Percentiles rank a stretch among this genome's conserved stretches.
phyloP scores from a whole-genome alignment of 2,329 filamentous ascomycete genomes.

The Aspergillus ustus region DNA sequence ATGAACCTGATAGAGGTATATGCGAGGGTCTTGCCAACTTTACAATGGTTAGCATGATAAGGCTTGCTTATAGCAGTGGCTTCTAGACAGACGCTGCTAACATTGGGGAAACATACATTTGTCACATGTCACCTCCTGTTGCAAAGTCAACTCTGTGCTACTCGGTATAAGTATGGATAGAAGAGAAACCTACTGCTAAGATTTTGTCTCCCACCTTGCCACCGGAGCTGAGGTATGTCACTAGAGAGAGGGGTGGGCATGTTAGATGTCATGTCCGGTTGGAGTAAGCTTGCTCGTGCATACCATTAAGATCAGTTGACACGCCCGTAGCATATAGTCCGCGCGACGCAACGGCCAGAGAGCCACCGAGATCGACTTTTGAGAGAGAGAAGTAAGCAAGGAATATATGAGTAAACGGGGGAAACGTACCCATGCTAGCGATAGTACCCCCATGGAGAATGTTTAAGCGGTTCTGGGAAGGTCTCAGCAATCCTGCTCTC shows the following conservation, averaged over 20 bases:
- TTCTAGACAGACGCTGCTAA: not conserved
- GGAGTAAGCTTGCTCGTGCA: slow-evolving; percentile 7
- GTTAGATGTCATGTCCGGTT: not conserved
- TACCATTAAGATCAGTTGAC: slow-evolving; percentile 67
- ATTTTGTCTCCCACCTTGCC: slow-evolving; percentile 66
- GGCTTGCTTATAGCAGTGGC: not conserved
- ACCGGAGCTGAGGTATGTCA: slow-evolving; percentile 68
- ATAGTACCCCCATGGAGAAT: slow-evolving; percentile 72
- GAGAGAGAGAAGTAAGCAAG: not conserved
- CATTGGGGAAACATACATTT: slow-evolving; percentile 56
- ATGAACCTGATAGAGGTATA: slow-evolving; percentile 66
- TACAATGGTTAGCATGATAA: slow-evolving; percentile 11
- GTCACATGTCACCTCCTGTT: slow-evolving; percentile 64
- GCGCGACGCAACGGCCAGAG: slow-evolving; percentile 67
- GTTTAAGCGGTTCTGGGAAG: slow-evolving; percentile 62
- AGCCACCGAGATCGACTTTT: slow-evolving; percentile 67
- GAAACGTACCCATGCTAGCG: slow-evolving; percentile 58
- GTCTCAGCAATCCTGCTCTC: slow-evolving; percentile 8
- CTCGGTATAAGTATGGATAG: not conserved
- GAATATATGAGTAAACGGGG: not conserved
- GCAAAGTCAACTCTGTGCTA: slow-evolving; percentile 22
- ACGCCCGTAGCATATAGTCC: slow-evolving; percentile 70
- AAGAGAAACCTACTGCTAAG: slow-evolving; percentile 51
- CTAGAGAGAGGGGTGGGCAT: slow-evolving; percentile 31
- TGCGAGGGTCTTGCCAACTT: slow-evolving; percentile 68